phyloP scores from a whole-genome alignment of 768 basidiomycete species.

The Boletus sp. region DNA sequence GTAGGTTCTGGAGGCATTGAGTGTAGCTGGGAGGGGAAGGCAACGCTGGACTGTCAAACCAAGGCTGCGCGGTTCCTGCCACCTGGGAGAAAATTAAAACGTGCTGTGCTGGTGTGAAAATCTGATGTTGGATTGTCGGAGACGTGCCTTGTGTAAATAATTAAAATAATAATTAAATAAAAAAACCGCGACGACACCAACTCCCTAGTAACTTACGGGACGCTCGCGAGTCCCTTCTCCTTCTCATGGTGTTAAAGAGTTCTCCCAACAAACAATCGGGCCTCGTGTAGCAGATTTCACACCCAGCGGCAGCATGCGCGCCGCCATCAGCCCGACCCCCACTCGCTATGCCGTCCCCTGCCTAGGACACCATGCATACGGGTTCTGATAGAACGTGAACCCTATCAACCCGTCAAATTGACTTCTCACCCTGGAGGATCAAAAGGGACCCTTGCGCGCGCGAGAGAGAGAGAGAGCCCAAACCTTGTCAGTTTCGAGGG shows the following conservation, averaged over 20 bases:
- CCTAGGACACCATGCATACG: not conserved
- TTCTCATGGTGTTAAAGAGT: not conserved
- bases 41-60: constrained; percentile 3
- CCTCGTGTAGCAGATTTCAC: constrained; percentile 7
- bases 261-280: not conserved
- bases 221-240: not conserved
- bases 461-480: not conserved
- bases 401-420: not conserved
- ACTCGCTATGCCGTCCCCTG: not conserved
- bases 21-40: constrained; percentile 8
- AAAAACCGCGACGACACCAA: no score
- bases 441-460: not conserved
- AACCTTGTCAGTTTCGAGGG: constrained; percentile 9
- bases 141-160: not conserved
- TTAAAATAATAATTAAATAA: no score
- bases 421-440: not conserved
- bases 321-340: not conserved
- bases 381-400: not conserved
- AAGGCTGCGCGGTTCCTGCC: constrained; percentile 12
- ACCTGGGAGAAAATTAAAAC: constrained; percentile 25
- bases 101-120: constrained; percentile 30
- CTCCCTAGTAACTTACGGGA: not conserved
- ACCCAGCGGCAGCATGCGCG: constrained; percentile 14
- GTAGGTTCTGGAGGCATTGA: constrained; percentile 56
- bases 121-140: constrained; percentile 14